Conservation (phyloP, 176 grass and related monocot species). For the Phoenix dactylifera region DNA sequence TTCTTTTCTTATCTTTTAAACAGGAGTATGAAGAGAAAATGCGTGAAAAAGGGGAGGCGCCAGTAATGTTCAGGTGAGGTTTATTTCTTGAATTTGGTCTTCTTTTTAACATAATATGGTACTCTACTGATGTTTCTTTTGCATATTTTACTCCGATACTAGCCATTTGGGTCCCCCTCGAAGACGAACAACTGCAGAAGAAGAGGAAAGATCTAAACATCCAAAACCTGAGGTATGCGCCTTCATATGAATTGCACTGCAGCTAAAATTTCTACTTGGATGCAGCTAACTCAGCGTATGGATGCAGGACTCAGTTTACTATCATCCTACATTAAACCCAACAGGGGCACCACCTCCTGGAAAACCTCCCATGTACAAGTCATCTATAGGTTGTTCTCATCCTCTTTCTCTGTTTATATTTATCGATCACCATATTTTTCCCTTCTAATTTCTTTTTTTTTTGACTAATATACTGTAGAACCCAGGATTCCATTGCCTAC, state of each 20-base stretch:
- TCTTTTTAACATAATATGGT: too few relatives aligned
- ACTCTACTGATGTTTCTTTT: conserved; percentile 8
- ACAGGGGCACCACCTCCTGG: conserved; percentile 81
- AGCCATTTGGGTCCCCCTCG: conserved; percentile 87
- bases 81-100: not conserved
- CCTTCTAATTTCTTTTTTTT: conserved; percentile 14
- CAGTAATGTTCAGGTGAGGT: conserved; percentile 90
- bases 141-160: conserved; percentile 19
- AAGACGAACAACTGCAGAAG: conserved; percentile 59
- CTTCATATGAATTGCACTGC: not conserved
- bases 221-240: conserved; percentile 68
- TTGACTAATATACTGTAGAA: conserved; percentile 33
- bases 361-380: conserved; percentile 93
- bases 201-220: conserved; percentile 66
- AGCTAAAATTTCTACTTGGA: too few relatives aligned
- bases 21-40: conserved; percentile 98
- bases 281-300: too few relatives aligned
- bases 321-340: conserved; percentile 82
- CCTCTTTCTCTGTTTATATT: conserved; percentile 15
- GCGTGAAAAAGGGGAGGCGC: conserved; percentile 92
- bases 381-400: conserved; percentile 54
- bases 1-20: conserved; percentile 19
- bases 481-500: conserved; percentile 63
- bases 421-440: not conserved
- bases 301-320: conserved; percentile 76